Conservation (phyloP, 768 basidiomycete species). For the Macrocybe gigantea region DNA sequence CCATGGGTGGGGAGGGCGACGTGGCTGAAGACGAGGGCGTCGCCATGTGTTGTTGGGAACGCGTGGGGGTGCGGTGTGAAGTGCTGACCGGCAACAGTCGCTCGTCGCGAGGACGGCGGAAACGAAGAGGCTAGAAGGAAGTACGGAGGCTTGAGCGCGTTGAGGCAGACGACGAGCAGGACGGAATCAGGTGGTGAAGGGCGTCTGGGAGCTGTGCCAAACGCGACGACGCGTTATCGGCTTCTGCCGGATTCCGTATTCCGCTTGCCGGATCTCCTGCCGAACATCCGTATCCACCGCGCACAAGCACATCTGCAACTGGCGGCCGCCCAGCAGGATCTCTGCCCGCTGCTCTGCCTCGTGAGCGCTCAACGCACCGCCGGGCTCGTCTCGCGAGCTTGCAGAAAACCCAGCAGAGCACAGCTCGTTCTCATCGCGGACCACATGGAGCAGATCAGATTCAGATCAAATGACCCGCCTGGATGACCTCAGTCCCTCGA, state of each 20-base stretch:
- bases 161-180: conserved; percentile 21
- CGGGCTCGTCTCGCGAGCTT: no score
- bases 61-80: background rate
- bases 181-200: conserved; percentile 22
- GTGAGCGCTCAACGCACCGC: no score
- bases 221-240: conserved; percentile 51
- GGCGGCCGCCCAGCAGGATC: no score
- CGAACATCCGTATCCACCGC: conserved; percentile 7
- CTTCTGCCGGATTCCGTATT: conserved; percentile 40
- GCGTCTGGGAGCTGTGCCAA: conserved; percentile 30
- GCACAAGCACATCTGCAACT: background rate
- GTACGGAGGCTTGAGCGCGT: conserved; percentile 30
- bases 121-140: conserved; percentile 17
- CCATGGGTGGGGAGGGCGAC: conserved; percentile 72
- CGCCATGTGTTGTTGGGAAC: conserved; percentile 47
- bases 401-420: no score
- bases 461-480: conserved; percentile 27
- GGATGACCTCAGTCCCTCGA: conserved; percentile 22
- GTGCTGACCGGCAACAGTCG: conserved; percentile 15
- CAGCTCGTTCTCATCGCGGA: background rate
- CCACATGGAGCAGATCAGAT: conserved; percentile 12
- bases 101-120: conserved; percentile 24
- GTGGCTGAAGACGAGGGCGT: conserved; percentile 79
- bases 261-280: conserved; percentile 20
- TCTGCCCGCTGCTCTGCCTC: no score